Evolutionary conservation across 2,329 filamentous ascomycete genomes (phyloP).

Genomic region (Apiospora phragmitis): DNA sequence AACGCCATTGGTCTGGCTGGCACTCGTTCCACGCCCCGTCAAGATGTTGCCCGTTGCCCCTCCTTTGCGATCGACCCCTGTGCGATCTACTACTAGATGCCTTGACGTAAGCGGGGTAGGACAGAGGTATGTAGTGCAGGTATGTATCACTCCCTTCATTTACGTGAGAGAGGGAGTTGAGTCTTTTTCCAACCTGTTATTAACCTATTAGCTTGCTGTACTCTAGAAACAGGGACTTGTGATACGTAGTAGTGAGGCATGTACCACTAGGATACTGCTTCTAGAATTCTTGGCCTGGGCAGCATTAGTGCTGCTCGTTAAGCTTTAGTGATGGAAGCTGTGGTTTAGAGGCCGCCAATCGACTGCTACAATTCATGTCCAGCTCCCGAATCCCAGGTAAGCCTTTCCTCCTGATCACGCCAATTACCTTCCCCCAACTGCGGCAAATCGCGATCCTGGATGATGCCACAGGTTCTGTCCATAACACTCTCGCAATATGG

Average conservation of each 20-base stretch:
- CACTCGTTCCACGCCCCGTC: not conserved
- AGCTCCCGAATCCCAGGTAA: not conserved
- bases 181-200: too few species aligned
- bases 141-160: not conserved
- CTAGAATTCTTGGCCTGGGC: constrained; percentile 14
- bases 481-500: too few species aligned
- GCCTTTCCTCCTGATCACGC: not conserved
- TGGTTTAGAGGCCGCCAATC: constrained; percentile 11
- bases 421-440: not conserved
- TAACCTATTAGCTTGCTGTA: not conserved
- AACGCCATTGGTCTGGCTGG: not conserved
- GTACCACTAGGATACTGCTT: not conserved
- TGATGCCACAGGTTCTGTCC: constrained; percentile 11
- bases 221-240: not conserved
- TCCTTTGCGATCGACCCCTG: constrained; percentile 1
- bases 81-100: not conserved
- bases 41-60: not conserved
- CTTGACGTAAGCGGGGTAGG: constrained; percentile 16
- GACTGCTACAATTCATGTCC: not conserved
- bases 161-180: not conserved
- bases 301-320: constrained; percentile 11
- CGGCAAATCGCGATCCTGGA: constrained; percentile 10
- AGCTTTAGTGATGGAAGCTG: constrained; percentile 8
- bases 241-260: not conserved
- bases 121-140: not conserved